Base-by-base conservation (phyloP, 75 land plant species). In the Cupressus sempervirens region DNA sequence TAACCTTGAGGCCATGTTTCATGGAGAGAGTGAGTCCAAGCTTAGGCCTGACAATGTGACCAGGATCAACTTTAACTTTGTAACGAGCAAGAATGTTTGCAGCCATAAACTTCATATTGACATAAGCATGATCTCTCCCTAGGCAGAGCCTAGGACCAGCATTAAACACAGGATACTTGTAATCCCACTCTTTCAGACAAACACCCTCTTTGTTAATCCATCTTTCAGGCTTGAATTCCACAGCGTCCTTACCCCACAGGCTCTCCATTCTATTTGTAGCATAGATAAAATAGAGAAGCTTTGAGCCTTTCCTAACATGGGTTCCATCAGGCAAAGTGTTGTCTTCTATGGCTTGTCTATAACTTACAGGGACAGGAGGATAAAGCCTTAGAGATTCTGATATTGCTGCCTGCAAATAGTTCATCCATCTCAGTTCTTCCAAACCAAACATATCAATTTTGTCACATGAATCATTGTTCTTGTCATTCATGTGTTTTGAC, bases 71-170 rank as follows among this genome's bases (percentile, higher is more conserved):
- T 7, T 38, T 77, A 29, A 65, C 29, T 12, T 40, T 36, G 20
- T 65, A 81, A 50, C 82, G 53, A 26, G 23, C 32, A 13, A 83
- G 34, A 34, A 83, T 65, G 11, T 36, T 38, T 20, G 84, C 75
- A 8, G 14, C 82, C 3, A 32, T 48, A 26, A 15, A 46, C 86
- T 87, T 87, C 90, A 89, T 89, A 15, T 84, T 86, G 30, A 87
- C 48, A 46, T 84, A 89, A 13, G 90, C 82, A 7, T 82, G 29
- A 26, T 89, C 89, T 67, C 88, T 87, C 9, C 90, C 90, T 30
- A 87, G 20, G 75, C 90, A 89, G 13, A 79, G 79, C 54, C 90
- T 45, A 23, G 89, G 89, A 4, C 90, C 89, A 32, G 89, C 89
- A 65, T 83, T 75, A 45, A 83, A 67, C 20, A 77, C 83, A 15